Percentiles rank a stretch among this genome's conserved stretches.
These are phyloP conservation scores for Trametes cinnabarina DNA, from an alignment of 768 basidiomycete genomes.

Conservation along the genomic window DNA sequence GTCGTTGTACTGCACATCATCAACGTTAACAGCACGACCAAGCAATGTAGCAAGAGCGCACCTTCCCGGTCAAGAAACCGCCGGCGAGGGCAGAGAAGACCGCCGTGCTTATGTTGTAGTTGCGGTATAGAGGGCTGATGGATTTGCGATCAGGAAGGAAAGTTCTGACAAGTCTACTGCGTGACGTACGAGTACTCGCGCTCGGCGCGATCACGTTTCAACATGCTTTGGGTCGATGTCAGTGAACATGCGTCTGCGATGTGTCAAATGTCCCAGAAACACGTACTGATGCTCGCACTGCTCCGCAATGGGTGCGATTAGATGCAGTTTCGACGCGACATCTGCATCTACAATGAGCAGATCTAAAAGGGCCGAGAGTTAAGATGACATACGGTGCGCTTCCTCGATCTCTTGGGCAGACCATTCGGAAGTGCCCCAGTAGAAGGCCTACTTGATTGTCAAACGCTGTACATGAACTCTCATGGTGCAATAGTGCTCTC, in stretches of 20 bases:
- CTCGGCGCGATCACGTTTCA: slow-evolving; percentile 80
- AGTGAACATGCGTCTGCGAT: neutral
- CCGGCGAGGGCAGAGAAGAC: slow-evolving; percentile 71
- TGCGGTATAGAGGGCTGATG: slow-evolving; percentile 55
- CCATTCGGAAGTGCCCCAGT: slow-evolving; percentile 83
- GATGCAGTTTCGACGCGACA: slow-evolving; percentile 59
- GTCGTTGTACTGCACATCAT: slow-evolving; percentile 54
- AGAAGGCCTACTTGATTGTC: slow-evolving; percentile 44
- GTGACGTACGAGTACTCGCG: slow-evolving; percentile 60
- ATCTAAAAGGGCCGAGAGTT: neutral
- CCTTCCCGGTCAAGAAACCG: slow-evolving; percentile 79
- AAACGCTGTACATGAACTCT: neutral
- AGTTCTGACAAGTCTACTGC: too few relatives aligned
- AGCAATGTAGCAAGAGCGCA: slow-evolving; percentile 20
- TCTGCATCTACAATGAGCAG: slow-evolving; percentile 35
- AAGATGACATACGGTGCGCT: slow-evolving; percentile 25
- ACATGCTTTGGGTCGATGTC: slow-evolving; percentile 44
- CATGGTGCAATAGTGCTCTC: slow-evolving; percentile 1
- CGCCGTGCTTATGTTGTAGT: slow-evolving; percentile 65
- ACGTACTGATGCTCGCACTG: slow-evolving; percentile 69
- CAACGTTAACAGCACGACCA: neutral
- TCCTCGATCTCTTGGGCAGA: slow-evolving; percentile 40
- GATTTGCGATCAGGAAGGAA: too few relatives aligned
- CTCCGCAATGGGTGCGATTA: slow-evolving; percentile 73
- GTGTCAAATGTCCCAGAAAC: neutral